phyloP scores from a whole-genome alignment of 495 filamentous ascomycete genomes.

The Aspergillus leporis region DNA sequence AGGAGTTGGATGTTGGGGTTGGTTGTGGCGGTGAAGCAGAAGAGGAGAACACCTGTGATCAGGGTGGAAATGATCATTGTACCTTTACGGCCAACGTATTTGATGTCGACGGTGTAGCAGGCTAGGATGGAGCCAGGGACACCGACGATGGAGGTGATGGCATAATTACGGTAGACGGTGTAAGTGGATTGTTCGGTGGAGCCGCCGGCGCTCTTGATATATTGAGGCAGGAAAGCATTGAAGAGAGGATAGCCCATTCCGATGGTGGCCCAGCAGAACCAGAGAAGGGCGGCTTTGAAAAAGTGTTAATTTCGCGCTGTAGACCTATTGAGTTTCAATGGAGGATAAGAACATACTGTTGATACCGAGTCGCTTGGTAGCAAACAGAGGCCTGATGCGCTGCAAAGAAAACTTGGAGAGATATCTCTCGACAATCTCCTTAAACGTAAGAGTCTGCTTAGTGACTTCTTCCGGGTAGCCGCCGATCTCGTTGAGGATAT shows the following conservation, averaged over 20 bases:
- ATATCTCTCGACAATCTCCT: conserved; percentile 50
- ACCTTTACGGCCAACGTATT: conserved; percentile 60
- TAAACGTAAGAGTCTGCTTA: conserved; percentile 35
- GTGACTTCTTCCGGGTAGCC: conserved; percentile 40
- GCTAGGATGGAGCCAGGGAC: conserved; percentile 57
- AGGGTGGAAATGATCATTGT: conserved; percentile 56
- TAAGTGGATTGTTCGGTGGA: conserved; percentile 36
- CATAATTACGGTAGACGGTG: conserved; percentile 61
- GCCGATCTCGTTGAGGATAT: conserved; percentile 56
- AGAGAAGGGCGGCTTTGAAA: conserved; percentile 43
- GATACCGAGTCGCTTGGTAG: conserved; percentile 48
- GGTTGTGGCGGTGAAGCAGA: conserved; percentile 56
- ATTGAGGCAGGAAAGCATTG: conserved; percentile 62
- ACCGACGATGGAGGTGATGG: conserved; percentile 58
- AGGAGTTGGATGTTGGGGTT: conserved; percentile 50
- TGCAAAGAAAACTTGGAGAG: conserved; percentile 57
- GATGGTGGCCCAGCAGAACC: conserved; percentile 59
- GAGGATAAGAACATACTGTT: conserved; percentile 33
- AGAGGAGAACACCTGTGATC: conserved; percentile 58
- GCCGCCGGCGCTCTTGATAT: conserved; percentile 47
- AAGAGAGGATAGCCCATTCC: conserved; percentile 60
- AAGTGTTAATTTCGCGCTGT: conserved; percentile 7
- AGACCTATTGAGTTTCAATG: neutral
- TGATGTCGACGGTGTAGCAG: conserved; percentile 56
- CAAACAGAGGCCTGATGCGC: conserved; percentile 56